A percentile compares a stretch with the other conserved stretches of the same genome.
phyloP scores from a whole-genome alignment of 2,329 filamentous ascomycete genomes.

The Cryphonectria naterciae region DNA sequence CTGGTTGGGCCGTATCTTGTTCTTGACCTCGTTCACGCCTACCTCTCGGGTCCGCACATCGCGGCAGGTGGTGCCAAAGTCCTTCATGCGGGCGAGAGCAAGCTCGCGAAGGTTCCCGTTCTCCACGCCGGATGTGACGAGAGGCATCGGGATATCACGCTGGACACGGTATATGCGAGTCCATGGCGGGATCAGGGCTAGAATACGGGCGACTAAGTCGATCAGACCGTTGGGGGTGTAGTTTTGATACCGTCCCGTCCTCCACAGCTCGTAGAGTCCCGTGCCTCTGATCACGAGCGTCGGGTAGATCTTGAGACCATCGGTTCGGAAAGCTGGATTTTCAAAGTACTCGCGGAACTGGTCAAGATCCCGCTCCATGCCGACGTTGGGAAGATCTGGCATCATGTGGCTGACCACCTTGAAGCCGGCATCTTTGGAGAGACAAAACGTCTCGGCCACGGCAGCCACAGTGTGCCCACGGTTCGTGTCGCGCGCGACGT shows the following conservation, averaged over 20 bases:
- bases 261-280: slow-evolving; percentile 95
- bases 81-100: slow-evolving; percentile 96
- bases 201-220: slow-evolving; percentile 92
- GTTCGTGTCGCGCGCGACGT: slow-evolving; percentile 97
- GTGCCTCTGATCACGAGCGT: slow-evolving; percentile 97
- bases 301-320: slow-evolving; percentile 97
- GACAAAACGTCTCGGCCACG: slow-evolving; percentile 93
- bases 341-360: slow-evolving; percentile 99
- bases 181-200: slow-evolving; percentile 95
- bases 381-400: slow-evolving; percentile 96
- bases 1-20: slow-evolving; percentile 96
- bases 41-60: slow-evolving; percentile 96
- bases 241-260: slow-evolving; percentile 96
- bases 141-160: slow-evolving; percentile 98
- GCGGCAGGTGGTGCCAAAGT: slow-evolving; percentile 95
- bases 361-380: slow-evolving; percentile 95
- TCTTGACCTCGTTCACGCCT: slow-evolving; percentile 97
- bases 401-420: slow-evolving; percentile 99
- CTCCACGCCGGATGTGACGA: slow-evolving; percentile 98
- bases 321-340: slow-evolving; percentile 92
- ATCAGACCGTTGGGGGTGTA: slow-evolving; percentile 97
- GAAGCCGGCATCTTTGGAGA: slow-evolving; percentile 98
- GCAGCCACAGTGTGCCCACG: slow-evolving; percentile 93
- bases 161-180: slow-evolving; percentile 98
- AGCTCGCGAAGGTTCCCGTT: slow-evolving; percentile 96